Evolutionary conservation across 2,329 filamentous ascomycete genomes (phyloP).

Genomic region (Chalara sp.): DNA sequence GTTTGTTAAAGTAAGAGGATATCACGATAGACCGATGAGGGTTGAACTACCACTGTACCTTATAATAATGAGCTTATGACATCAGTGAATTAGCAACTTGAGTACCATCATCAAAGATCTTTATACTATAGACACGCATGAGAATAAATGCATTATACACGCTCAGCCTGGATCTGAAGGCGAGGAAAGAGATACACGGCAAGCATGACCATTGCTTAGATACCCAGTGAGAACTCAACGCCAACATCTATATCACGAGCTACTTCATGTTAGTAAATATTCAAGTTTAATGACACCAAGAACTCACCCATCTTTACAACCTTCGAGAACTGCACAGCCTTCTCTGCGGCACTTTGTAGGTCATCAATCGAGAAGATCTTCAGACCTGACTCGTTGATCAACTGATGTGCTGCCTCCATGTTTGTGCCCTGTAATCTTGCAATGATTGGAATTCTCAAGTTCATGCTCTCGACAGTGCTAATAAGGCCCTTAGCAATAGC

Average conservation of each 20-base stretch:
- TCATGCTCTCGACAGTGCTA: conserved; percentile 88
- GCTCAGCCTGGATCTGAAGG: conserved; percentile 21
- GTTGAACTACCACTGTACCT: no score
- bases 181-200: conserved; percentile 22
- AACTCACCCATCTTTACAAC: conserved; percentile 92
- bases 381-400: conserved; percentile 92
- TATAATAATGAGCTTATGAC: no score
- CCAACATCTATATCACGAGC: conserved; percentile 95
- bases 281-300: neutral
- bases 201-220: conserved; percentile 42
- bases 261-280: conserved; percentile 30
- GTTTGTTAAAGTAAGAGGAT: no score
- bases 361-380: conserved; percentile 99
- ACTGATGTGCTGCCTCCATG: conserved; percentile 87
- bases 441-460: conserved; percentile 94
- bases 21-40: no score
- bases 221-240: conserved; percentile 90
- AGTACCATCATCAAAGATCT: no score
- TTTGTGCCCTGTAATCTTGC: conserved; percentile 97
- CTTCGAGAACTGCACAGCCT: conserved; percentile 97
- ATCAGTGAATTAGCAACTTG: no score
- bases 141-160: conserved; percentile 24
- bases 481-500: conserved; percentile 95
- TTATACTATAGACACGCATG: neutral
- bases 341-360: conserved; percentile 93